Evolutionary conservation across 768 basidiomycete genomes (phyloP).

Genomic region (Boletus reticulatus): DNA sequence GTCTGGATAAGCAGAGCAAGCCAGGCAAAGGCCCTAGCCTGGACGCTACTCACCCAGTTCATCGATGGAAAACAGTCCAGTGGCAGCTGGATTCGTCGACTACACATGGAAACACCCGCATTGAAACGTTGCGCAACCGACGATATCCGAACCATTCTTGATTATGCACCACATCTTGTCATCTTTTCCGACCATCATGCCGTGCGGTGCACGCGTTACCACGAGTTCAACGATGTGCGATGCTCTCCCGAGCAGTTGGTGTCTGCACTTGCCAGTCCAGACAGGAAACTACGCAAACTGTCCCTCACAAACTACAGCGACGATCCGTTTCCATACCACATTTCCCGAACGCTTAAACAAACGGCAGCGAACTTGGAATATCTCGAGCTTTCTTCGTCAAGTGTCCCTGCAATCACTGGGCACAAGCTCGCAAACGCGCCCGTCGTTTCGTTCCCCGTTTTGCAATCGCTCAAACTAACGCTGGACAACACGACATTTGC

Average conservation of each 20-base stretch:
- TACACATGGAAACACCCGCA: constrained; percentile 67
- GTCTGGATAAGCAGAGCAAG: constrained; percentile 63
- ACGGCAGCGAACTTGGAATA: constrained; percentile 59
- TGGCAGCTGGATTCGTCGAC: constrained; percentile 54
- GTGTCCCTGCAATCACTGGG: constrained; percentile 41
- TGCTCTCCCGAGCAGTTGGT: constrained; percentile 59
- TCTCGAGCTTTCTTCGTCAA: constrained; percentile 63
- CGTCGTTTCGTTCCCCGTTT: constrained; percentile 49
- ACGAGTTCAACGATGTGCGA: constrained; percentile 42
- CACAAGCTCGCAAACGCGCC: constrained; percentile 18
- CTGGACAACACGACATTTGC: constrained; percentile 71
- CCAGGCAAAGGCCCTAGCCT: constrained; percentile 48
- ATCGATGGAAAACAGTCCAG: constrained; percentile 35
- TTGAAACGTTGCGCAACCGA: constrained; percentile 64
- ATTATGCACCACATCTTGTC: constrained; percentile 56
- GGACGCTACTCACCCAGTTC: constrained; percentile 42
- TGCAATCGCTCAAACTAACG: constrained; percentile 67
- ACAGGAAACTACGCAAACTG: constrained; percentile 52
- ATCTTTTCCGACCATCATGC: constrained; percentile 65
- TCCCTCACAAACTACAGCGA: constrained; percentile 77
- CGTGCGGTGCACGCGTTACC: constrained; percentile 53
- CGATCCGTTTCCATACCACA: constrained; percentile 51
- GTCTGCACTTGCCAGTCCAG: constrained; percentile 53
- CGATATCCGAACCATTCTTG: constrained; percentile 67
- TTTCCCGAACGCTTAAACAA: constrained; percentile 51